Conservation (phyloP, 805 yeast genomes). For the Saccharomycopsis sp. region DNA sequence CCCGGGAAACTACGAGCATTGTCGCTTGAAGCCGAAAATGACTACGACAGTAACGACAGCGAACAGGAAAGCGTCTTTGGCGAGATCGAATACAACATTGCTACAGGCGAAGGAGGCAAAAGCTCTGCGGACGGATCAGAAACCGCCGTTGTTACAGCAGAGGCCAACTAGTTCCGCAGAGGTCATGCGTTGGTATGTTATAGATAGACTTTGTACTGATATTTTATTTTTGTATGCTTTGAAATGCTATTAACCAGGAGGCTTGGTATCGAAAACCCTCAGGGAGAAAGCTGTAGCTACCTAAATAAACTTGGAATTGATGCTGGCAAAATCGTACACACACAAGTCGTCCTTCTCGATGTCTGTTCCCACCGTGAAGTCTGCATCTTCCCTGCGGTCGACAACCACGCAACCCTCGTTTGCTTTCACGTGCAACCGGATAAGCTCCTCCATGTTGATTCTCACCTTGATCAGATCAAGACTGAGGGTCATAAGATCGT, state of each 20-base stretch:
- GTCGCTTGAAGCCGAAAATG: slow-evolving; percentile 1
- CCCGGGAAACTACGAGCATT: slow-evolving; percentile 11
- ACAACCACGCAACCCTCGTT: neutral
- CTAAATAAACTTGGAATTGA: neutral
- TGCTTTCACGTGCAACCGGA: neutral
- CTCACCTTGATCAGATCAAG: neutral
- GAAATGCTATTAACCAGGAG: no score
- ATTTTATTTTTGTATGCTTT: no score
- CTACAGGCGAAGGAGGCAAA: slow-evolving; percentile 21
- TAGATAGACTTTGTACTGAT: no score
- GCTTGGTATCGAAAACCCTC: no score
- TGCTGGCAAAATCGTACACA: neutral
- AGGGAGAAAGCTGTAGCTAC: neutral
- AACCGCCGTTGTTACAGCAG: no score
- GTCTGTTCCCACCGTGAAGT: neutral
- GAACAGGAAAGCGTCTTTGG: neutral
- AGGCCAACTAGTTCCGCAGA: no score
- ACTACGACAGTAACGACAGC: neutral
- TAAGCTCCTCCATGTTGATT: neutral
- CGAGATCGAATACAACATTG: slow-evolving; percentile 17
- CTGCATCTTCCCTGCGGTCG: neutral
- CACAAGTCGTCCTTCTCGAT: neutral
- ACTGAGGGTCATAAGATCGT: neutral
- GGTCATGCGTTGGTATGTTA: no score
- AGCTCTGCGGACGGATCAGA: neutral